Percentiles rank a stretch among this genome's conserved stretches.
phyloP scores from a whole-genome alignment of 257 asterid genomes.

The Fraxinus pennsylvanica region DNA sequence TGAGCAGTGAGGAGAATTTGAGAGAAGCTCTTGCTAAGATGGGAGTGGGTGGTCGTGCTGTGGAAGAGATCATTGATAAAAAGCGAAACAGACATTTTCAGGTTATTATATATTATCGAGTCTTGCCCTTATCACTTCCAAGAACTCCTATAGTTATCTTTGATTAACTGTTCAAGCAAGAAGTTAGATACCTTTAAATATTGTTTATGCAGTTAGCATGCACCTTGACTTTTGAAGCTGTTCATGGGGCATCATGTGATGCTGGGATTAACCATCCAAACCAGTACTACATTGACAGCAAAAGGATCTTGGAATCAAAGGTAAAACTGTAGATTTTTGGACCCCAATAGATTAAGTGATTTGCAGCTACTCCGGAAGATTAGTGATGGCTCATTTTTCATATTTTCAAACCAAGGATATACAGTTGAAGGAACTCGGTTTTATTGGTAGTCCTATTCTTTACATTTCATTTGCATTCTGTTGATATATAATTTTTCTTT shows the following conservation, averaged over 20 bases:
- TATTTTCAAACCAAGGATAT: background rate
- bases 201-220: conserved; percentile 75
- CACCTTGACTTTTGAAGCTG: conserved; percentile 92
- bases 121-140: conserved; percentile 6
- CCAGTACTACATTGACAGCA: conserved; percentile 85
- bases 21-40: conserved; percentile 82
- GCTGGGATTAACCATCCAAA: conserved; percentile 95
- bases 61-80: conserved; percentile 78
- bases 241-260: conserved; percentile 78
- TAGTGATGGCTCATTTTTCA: background rate
- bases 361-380: background rate
- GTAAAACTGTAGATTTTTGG: conserved; percentile 25
- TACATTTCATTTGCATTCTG: conserved; percentile 15
- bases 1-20: conserved; percentile 81
- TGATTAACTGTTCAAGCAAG: background rate
- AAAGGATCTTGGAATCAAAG: conserved; percentile 55
- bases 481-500: conserved; percentile 6
- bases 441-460: conserved; percentile 12
- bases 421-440: background rate
- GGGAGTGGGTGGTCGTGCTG: conserved; percentile 76
- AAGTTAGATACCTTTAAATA: conserved; percentile 23
- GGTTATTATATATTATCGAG: conserved; percentile 42
- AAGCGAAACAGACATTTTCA: conserved; percentile 82
- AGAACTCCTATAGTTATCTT: conserved; percentile 11
- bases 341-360: background rate